Conservation (phyloP, 768 basidiomycete genomes). For the Lactarius evosmus region DNA sequence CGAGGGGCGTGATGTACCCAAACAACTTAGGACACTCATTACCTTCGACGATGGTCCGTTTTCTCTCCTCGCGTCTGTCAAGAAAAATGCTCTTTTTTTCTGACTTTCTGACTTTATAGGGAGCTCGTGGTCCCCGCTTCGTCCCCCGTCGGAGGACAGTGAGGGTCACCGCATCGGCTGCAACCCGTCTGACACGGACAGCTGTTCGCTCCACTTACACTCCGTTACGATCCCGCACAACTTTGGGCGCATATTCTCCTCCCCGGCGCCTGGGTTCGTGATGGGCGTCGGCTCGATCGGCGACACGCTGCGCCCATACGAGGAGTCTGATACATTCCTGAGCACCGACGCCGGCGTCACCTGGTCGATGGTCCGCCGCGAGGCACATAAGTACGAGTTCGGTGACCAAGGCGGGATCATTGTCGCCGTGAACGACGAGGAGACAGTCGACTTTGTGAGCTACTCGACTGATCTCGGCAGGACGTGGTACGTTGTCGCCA, state of each 20-base stretch:
- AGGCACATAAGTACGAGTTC: slow-evolving; percentile 94
- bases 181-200: slow-evolving; percentile 49
- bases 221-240: slow-evolving; percentile 93
- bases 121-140: slow-evolving; percentile 72
- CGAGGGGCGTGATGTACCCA: slow-evolving; percentile 62
- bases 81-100: slow-evolving; percentile 4
- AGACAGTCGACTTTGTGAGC: slow-evolving; percentile 57
- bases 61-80: background rate
- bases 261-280: slow-evolving; percentile 88
- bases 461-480: slow-evolving; percentile 84
- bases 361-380: slow-evolving; percentile 73
- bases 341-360: slow-evolving; percentile 85
- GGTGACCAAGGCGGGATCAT: slow-evolving; percentile 84
- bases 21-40: slow-evolving; percentile 71
- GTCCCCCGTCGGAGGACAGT: slow-evolving; percentile 52
- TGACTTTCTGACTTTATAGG: slow-evolving; percentile 34
- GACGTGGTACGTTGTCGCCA: slow-evolving; percentile 60
- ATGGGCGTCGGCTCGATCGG: slow-evolving; percentile 98
- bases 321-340: slow-evolving; percentile 90
- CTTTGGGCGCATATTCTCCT: slow-evolving; percentile 91
- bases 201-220: slow-evolving; percentile 86
- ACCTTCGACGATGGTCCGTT: slow-evolving; percentile 85
- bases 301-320: slow-evolving; percentile 59
- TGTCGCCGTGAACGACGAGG: slow-evolving; percentile 84
- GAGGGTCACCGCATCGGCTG: slow-evolving; percentile 65